Evolutionary conservation across 805 yeast species (phyloP), one percentile per base, ranked within the genome.

Genomic region (Cyberlindnera japonica): DNA sequence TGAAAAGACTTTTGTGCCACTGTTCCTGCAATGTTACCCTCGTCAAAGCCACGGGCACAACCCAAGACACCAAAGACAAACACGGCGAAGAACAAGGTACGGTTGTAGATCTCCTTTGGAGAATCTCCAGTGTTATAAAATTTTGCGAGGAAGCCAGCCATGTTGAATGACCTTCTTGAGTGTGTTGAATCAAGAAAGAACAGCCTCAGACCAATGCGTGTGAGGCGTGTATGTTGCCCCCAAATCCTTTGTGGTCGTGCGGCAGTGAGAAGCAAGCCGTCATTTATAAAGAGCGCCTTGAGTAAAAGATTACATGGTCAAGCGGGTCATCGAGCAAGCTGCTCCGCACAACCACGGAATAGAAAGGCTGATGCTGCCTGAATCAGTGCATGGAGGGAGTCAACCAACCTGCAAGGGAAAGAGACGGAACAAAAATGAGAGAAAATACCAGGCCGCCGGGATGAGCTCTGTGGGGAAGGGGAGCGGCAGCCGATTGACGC

Each of bases 1-100:
- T 51, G 57, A 53, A 77, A 77, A 0, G 74, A 62, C 4, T 47
- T 43, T 49, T 71, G 77, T 10, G 71, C 63, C 16, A 71, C 59
- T 6, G 68, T 58, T 11, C 77, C 78, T 8, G 76, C 59, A 24
- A 71, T 64, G 44, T 59, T 59, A 24, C 82, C 82, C 54, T 77
- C 82, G 54, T 77, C 82, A 33, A 64, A 68, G 12, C 82, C 83
- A 57, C 83, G 59, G 5, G 78, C 77, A 24, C 72, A 64, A 6
- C 83, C 83, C 32, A 75, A 55, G 14, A 76, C 54, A 34, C 82
- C 83, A 57, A 76, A 77, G 3, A 73, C 64, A 22, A 69, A 58
- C 12, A 74, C 69, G 1, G 75, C 63, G 33, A 67, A 47, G 55
- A 60, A 74, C 27, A 77, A 63, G 8, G 69, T 65, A 51, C 60